A percentile compares a stretch with the other conserved stretches of the same genome.
phyloP scores from a whole-genome alignment of 2,329 filamentous ascomycete genomes.

The Colletotrichum destructivum region DNA sequence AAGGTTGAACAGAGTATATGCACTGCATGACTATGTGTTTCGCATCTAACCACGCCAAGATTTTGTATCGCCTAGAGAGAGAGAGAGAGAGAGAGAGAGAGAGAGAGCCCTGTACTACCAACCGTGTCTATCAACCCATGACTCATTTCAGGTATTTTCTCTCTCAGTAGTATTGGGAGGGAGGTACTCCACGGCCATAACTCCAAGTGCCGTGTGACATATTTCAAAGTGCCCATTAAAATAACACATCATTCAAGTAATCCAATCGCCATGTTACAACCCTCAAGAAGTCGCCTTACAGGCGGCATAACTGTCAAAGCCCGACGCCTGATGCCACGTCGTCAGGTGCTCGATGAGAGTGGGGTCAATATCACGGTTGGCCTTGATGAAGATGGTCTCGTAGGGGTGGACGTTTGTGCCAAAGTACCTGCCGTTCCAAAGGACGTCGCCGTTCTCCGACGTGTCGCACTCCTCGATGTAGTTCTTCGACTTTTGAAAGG shows the following conservation, averaged over 20 bases:
- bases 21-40: too few relatives aligned
- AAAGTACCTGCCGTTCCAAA: conserved; percentile 50
- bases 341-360: conserved; percentile 49
- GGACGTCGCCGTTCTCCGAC: conserved; percentile 46
- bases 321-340: conserved; percentile 48
- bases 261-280: too few relatives aligned
- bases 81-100: too few relatives aligned
- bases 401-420: conserved; percentile 55
- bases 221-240: not conserved
- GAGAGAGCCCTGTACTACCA: too few relatives aligned
- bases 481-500: conserved; percentile 46
- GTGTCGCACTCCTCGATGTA: conserved; percentile 39
- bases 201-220: not conserved
- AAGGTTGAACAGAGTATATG: too few relatives aligned
- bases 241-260: too few relatives aligned
- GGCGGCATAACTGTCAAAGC: conserved; percentile 48
- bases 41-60: too few relatives aligned
- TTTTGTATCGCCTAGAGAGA: too few relatives aligned
- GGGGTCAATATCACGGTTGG: conserved; percentile 51
- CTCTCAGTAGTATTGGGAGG: too few relatives aligned
- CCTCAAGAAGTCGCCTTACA: conserved; percentile 35
- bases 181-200: too few relatives aligned
- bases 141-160: too few relatives aligned
- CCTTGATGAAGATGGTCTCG: conserved; percentile 56
- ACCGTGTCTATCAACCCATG: too few relatives aligned